Evolutionary conservation across 1,284 basidiomycete genomes (phyloP).

Genomic region (Grifola frondosa): DNA sequence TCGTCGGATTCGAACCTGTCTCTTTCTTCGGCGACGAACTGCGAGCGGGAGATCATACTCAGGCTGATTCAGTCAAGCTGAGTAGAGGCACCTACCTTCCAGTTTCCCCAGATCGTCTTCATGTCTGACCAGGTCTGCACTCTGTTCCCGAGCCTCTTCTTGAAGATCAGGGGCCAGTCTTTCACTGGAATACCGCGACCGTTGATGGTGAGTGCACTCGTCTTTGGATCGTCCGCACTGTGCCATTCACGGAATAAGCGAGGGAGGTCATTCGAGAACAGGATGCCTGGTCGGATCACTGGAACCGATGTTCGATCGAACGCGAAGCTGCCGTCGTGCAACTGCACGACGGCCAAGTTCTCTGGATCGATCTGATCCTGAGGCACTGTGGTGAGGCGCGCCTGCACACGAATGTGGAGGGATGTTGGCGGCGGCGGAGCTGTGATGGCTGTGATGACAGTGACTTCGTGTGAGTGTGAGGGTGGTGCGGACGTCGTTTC

Average conservation of each 20-base stretch:
- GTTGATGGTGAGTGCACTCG: constrained; percentile 12
- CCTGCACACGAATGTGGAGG: too few relatives aligned
- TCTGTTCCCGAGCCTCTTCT: constrained; percentile 4
- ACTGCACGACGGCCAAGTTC: constrained; percentile 2
- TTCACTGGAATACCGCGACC: constrained; percentile 20
- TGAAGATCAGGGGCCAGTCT: constrained; percentile 18
- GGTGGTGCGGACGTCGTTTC: too few relatives aligned
- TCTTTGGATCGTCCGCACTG: too few relatives aligned
- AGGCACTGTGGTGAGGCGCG: too few relatives aligned
- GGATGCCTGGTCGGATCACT: constrained; percentile 12
- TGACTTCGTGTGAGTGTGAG: too few relatives aligned
- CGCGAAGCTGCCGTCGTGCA: constrained; percentile 6
- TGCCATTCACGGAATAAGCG: constrained; percentile 20
- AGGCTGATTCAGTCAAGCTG: not conserved
- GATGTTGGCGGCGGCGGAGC: too few relatives aligned
- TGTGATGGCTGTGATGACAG: too few relatives aligned
- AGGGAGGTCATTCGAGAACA: constrained; percentile 15
- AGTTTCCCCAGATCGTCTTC: constrained; percentile 18
- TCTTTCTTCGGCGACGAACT: constrained; percentile 19
- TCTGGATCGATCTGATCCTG: too few relatives aligned
- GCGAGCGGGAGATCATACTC: not conserved
- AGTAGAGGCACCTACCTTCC: constrained; percentile 22
- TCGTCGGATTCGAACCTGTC: constrained; percentile 10
- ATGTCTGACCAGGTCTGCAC: constrained; percentile 14
- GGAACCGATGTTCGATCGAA: constrained; percentile 14